A percentile compares a stretch with the other conserved stretches of the same genome.
Evolutionary conservation across 768 basidiomycete species (phyloP).

Genomic region (Nevesoporus exiguus): DNA sequence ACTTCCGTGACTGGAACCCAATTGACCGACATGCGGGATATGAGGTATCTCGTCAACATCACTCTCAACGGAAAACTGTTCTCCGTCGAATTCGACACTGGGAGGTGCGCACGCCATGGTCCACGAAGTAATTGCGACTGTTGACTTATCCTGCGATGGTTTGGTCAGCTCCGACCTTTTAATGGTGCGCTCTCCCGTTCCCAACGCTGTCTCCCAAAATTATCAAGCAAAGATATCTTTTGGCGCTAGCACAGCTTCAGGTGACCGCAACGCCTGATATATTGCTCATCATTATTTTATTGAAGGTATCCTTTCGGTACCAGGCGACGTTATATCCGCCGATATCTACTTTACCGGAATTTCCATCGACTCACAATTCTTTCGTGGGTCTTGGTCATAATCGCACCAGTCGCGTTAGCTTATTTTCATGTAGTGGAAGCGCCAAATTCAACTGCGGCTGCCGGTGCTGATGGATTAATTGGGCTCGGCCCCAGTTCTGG

Average conservation of each 20-base stretch:
- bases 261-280: constrained; percentile 26
- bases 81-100: constrained; percentile 42
- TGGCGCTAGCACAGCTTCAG: constrained; percentile 50
- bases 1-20: constrained; percentile 25
- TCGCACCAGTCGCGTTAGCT: neutral
- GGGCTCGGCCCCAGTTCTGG: constrained; percentile 62
- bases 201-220: constrained; percentile 37
- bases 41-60: constrained; percentile 39
- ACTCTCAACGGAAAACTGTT: constrained; percentile 34
- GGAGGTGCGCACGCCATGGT: constrained; percentile 37
- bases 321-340: constrained; percentile 31
- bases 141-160: too few relatives aligned
- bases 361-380: constrained; percentile 46
- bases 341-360: constrained; percentile 32
- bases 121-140: neutral
- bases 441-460: constrained; percentile 1
- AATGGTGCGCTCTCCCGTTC: constrained; percentile 49
- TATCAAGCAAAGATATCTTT: constrained; percentile 44
- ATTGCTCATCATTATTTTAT: neutral
- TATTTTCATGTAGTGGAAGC: constrained; percentile 21
- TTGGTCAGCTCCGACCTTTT: constrained; percentile 59
- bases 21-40: constrained; percentile 31
- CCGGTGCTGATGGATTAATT: constrained; percentile 34
- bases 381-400: constrained; percentile 3
- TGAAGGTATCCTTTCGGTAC: neutral